These are phyloP conservation scores for Camellia sinensis DNA, from an alignment of 148 eudicot genomes.

Conservation along the genomic window DNA sequence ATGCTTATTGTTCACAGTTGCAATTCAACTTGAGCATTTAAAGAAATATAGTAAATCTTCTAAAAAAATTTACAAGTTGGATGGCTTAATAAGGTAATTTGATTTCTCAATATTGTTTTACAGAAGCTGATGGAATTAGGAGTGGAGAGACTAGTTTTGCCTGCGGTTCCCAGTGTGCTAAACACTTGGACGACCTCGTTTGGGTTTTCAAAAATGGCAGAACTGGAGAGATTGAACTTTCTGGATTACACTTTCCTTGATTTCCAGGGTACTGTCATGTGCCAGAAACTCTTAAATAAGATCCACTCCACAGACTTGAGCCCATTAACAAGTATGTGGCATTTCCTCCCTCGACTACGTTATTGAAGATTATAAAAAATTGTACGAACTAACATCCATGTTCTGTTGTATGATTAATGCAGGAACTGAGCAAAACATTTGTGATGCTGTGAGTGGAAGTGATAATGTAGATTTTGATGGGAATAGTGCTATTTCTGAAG, in stretches of 20 bases:
- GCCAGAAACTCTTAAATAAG: conserved; percentile 65
- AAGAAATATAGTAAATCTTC: no score
- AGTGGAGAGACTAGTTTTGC: conserved; percentile 81
- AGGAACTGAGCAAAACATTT: conserved; percentile 30
- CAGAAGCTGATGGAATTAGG: conserved; percentile 73
- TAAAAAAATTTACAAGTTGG: background rate
- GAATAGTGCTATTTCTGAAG: conserved; percentile 46
- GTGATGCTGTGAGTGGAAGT: conserved; percentile 20
- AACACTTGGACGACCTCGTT: conserved; percentile 78
- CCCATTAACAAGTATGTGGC: conserved; percentile 28
- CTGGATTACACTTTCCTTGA: conserved; percentile 65
- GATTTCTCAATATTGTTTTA: conserved; percentile 10
- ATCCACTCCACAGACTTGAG: conserved; percentile 22
- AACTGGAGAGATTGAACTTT: conserved; percentile 52
- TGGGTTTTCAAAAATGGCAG: conserved; percentile 60
- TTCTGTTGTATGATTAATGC: conserved; percentile 16
- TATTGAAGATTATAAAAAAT: background rate
- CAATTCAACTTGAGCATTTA: background rate
- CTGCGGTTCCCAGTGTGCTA: conserved; percentile 66
- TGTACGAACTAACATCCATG: background rate
- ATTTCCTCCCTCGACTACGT: background rate
- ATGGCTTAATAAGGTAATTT: background rate
- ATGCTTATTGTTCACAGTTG: background rate
- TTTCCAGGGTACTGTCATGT: conserved; percentile 82
- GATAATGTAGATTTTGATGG: conserved; percentile 32